phyloP scores from a whole-genome alignment of 192 early-diverging fungal species.

The Coemansia sp. region DNA sequence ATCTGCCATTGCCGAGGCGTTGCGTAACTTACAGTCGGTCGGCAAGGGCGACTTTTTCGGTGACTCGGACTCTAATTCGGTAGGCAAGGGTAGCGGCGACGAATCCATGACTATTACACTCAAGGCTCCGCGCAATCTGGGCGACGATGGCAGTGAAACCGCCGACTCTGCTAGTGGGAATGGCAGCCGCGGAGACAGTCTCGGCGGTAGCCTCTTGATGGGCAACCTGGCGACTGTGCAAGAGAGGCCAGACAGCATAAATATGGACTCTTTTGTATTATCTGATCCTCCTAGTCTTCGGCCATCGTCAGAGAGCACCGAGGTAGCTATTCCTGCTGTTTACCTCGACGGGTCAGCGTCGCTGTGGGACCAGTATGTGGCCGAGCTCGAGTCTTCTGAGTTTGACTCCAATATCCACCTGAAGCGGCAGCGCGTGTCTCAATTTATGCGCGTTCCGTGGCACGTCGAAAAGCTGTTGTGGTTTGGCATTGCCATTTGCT shows the following conservation, averaged over 20 bases:
- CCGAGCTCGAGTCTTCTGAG: conserved; percentile 57
- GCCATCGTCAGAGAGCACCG: conserved; percentile 17
- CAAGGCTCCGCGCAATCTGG: conserved; percentile 37
- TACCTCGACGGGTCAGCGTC: conserved; percentile 51
- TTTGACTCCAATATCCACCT: conserved; percentile 74
- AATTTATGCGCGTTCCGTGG: conserved; percentile 84
- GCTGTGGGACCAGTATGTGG: conserved; percentile 54
- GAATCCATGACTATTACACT: conserved; percentile 54
- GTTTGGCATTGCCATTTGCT: conserved; percentile 88
- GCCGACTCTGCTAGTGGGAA: neutral
- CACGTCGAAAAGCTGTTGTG: conserved; percentile 93
- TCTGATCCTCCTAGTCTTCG: neutral
- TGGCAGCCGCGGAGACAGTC: neutral
- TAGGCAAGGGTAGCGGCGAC: conserved; percentile 19
- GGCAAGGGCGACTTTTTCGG: conserved; percentile 9
- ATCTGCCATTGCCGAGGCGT: conserved; percentile 41
- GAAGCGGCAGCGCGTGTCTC: conserved; percentile 84
- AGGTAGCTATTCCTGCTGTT: conserved; percentile 39
- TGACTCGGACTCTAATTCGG: conserved; percentile 14
- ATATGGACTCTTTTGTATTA: neutral
- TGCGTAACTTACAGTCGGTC: conserved; percentile 35
- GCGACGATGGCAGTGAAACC: neutral
- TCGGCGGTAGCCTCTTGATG: neutral
- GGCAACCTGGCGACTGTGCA: neutral
- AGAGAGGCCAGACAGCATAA: neutral